These are phyloP conservation scores for Raffaelea arxii DNA, from an alignment of 2,329 filamentous ascomycete genomes.

Conservation along the genomic window DNA sequence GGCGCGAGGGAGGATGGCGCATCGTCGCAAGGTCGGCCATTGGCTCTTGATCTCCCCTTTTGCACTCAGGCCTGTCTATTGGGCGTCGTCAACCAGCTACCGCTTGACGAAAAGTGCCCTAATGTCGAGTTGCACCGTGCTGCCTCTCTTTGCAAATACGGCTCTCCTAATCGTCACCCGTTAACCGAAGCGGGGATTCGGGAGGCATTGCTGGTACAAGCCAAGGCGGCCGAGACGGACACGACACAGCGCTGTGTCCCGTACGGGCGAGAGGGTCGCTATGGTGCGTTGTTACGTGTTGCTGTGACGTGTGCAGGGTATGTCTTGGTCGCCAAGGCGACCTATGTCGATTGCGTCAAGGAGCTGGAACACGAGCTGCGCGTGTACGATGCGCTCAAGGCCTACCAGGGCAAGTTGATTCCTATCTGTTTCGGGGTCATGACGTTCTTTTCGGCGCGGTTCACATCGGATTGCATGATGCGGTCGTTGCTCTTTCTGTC, in stretches of 20 bases:
- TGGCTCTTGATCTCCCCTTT: background rate
- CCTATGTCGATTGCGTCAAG: background rate
- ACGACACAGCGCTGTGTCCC: background rate
- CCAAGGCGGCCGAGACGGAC: background rate
- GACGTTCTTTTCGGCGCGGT: background rate
- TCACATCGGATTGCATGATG: background rate
- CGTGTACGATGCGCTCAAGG: constrained; percentile 1
- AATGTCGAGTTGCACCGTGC: constrained; percentile 1
- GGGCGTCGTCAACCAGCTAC: background rate
- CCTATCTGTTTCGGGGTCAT: background rate
- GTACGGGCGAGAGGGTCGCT: background rate
- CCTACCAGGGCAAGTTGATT: constrained; percentile 1
- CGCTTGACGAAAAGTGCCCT: background rate
- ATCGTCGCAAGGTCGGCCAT: background rate
- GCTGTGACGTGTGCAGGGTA: background rate
- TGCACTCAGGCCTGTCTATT: background rate
- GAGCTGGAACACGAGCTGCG: background rate
- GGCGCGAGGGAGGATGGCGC: background rate
- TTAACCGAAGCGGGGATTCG: background rate
- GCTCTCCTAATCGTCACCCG: background rate
- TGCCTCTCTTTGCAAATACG: background rate
- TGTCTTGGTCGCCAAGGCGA: constrained; percentile 1
- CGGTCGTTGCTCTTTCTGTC: constrained; percentile 1
- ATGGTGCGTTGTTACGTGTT: background rate
- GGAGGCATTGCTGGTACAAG: background rate